Percentiles rank a stretch among this genome's conserved stretches.
Evolutionary conservation across 1,284 basidiomycete species (phyloP).

Genomic region (Salmacisia buchloeana): DNA sequence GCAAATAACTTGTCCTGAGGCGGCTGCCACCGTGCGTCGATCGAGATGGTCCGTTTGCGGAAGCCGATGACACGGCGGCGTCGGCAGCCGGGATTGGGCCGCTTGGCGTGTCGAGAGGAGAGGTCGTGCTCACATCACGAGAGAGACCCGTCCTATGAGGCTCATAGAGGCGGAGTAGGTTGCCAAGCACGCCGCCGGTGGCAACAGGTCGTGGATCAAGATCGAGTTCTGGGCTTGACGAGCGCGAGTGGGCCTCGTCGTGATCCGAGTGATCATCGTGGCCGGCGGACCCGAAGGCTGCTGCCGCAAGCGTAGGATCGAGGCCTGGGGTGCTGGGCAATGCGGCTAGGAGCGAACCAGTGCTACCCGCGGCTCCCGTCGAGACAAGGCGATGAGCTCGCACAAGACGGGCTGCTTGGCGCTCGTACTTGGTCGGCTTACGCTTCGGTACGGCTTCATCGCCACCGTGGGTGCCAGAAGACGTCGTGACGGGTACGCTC

Average conservation of each 20-base stretch:
- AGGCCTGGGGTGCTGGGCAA: neutral
- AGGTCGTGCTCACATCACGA: no score
- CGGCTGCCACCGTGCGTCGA: no score
- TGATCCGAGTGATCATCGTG: slow-evolving; percentile 14
- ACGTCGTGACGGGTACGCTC: slow-evolving; percentile 46
- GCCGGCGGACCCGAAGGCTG: neutral
- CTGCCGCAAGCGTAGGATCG: no score
- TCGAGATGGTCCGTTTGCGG: no score
- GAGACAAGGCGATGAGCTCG: slow-evolving; percentile 36
- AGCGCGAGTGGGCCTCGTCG: slow-evolving; percentile 24
- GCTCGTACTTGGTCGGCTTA: slow-evolving; percentile 38
- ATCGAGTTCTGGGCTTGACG: slow-evolving; percentile 43
- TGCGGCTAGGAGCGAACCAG: slow-evolving; percentile 4
- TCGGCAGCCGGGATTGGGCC: no score
- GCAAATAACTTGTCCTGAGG: no score
- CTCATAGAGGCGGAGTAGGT: slow-evolving; percentile 47
- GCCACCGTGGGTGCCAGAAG: slow-evolving; percentile 32
- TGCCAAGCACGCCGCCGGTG: slow-evolving; percentile 43
- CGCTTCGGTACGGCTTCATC: slow-evolving; percentile 21
- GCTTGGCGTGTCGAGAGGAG: no score
- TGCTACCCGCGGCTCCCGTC: neutral
- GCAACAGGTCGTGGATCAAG: slow-evolving; percentile 41
- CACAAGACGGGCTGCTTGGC: slow-evolving; percentile 41
- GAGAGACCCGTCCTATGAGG: slow-evolving; percentile 42
- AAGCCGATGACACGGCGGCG: no score